Base-by-base conservation (phyloP, 345 rosid genomes). In the Syzygium oleosum region DNA sequence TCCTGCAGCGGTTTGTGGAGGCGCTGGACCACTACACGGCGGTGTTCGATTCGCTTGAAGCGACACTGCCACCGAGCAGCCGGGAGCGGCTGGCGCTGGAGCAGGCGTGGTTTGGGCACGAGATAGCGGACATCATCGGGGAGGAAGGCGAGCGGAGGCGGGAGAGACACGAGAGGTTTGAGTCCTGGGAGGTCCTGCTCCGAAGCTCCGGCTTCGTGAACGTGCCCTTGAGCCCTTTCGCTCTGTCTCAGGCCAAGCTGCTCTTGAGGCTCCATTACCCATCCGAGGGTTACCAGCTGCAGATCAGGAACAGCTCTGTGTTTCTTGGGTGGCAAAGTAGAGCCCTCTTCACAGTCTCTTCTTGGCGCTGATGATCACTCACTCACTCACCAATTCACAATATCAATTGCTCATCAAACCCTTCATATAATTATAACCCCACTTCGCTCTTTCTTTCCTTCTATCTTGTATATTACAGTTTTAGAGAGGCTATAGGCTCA, bases 211-310 rank as follows among this genome's bases (percentile, higher is more conserved):
- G 98, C 1, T 96, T 96, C 80, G 86, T 84, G 34, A 94, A 94
- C 87, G 94, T 96, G 52, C 94, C 99, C 0, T 88, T 96, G 52
- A 96, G 99, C 88, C 94, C 96, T 43, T 98, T 93, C 65, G 98
- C 98, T 51, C 87, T 93, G 17, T 95, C 99, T 21, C 99, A 98
- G 91, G 99, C 99, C 14, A 96, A 96, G 94, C 95, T 98, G 85
- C 94, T 98, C 23, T 89, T 98, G 41, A 92, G 98, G 88, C 98
- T 98, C 78, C 99, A 98, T 88, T 98, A 98, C 91, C 99, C 99
- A 31, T 95, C 96, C 5, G 99, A 96, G 88, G 99, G 99, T 88
- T 98, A 95, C 87, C 95, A 92, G 88, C 97, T 97, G 90, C 95
- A 93, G 89, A 91, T 93, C 88, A 93, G 90, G 85, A 93, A 91